A percentile compares a stretch with the other conserved stretches of the same genome.
Conservation (phyloP, 108 stramenopile species). For the Bacterosira constricta region DNA sequence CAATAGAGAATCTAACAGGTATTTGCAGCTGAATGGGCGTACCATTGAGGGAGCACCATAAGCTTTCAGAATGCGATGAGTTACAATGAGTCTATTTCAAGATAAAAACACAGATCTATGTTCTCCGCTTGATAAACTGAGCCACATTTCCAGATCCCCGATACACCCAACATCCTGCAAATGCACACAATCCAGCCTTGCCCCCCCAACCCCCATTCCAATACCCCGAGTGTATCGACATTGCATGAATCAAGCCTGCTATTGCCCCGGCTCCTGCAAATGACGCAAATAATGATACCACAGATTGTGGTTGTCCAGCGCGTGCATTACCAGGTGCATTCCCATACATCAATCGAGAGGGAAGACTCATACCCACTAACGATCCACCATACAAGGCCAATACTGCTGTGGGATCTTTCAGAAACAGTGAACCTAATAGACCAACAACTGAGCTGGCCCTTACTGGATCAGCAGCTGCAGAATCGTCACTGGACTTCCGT, state of each 20-base stretch:
- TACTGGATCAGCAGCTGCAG: constrained; percentile 51
- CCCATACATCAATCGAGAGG: constrained; percentile 56
- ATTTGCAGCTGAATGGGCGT: too few species aligned
- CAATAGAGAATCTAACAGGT: too few species aligned
- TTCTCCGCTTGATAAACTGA: constrained; percentile 21
- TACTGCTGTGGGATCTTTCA: constrained; percentile 19
- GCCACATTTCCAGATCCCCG: constrained; percentile 36
- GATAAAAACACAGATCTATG: too few species aligned
- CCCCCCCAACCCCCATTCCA: constrained; percentile 77
- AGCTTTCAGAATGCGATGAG: too few species aligned
- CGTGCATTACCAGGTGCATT: neutral
- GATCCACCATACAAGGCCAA: constrained; percentile 61
- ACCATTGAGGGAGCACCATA: too few species aligned
- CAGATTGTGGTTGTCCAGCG: neutral
- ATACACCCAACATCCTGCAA: constrained; percentile 57
- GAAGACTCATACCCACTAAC: constrained; percentile 58
- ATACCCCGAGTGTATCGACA: constrained; percentile 35
- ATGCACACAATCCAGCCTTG: constrained; percentile 70
- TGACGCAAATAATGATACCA: neutral
- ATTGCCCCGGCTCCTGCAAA: constrained; percentile 31
- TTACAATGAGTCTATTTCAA: too few species aligned
- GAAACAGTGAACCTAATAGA: constrained; percentile 31
- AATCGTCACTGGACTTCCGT: constrained; percentile 45
- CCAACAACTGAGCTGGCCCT: constrained; percentile 55
- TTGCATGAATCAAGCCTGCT: constrained; percentile 29